These are phyloP conservation scores for Evernia prunastri DNA, from an alignment of 495 filamentous ascomycete genomes.

Conservation along the genomic window DNA sequence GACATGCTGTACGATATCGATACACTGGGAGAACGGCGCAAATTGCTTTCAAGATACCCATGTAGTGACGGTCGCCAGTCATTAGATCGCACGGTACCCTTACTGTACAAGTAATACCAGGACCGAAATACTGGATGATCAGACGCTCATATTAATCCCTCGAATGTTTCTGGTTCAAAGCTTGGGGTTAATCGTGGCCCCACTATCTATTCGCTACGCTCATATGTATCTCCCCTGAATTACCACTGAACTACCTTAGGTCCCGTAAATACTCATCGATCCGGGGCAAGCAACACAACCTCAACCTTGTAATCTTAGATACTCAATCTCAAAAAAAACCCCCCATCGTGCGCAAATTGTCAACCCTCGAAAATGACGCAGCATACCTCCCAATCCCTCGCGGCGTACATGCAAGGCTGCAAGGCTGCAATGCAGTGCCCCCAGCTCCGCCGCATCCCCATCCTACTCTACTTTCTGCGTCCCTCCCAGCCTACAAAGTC, in stretches of 20 bases:
- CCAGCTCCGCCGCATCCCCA: not conserved
- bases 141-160: not conserved
- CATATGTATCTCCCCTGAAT: too few species aligned
- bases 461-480: not conserved
- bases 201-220: too few species aligned
- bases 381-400: not conserved
- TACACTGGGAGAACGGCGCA: not conserved
- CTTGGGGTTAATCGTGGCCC: too few species aligned
- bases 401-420: not conserved
- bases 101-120: not conserved
- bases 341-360: not conserved
- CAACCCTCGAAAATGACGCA: not conserved
- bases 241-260: too few species aligned
- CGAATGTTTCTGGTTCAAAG: not conserved
- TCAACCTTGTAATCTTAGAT: not conserved
- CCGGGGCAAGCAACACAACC: not conserved
- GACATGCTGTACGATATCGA: not conserved
- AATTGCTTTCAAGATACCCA: not conserved
- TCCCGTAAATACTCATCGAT: not conserved
- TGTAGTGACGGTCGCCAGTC: not conserved
- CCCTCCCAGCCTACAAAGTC: not conserved
- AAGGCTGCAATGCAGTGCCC: not conserved
- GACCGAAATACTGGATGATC: not conserved
- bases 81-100: not conserved
- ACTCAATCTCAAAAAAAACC: not conserved